Conservation (phyloP, 2,329 filamentous ascomycete species). For the Stenocarpella maydis region DNA sequence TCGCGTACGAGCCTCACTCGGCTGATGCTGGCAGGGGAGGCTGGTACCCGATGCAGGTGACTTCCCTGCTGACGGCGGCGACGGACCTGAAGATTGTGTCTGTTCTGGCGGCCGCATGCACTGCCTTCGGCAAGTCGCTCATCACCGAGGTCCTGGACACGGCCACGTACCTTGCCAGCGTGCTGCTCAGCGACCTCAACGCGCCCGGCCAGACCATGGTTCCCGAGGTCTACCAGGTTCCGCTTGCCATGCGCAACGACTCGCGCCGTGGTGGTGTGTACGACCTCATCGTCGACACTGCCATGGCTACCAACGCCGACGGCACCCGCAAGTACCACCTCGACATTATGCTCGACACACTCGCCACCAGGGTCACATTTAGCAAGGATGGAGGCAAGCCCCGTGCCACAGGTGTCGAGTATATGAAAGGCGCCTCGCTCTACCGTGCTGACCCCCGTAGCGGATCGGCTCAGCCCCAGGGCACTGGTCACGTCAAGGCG, state of each 20-base stretch:
- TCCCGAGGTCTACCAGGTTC: constrained; percentile 61
- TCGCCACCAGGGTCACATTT: constrained; percentile 38
- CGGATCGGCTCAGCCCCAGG: not conserved
- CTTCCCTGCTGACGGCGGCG: constrained; percentile 59
- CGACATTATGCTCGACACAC: constrained; percentile 47
- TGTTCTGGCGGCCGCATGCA: constrained; percentile 57
- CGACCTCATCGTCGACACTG: constrained; percentile 49
- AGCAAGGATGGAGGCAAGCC: constrained; percentile 32
- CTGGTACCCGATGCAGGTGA: constrained; percentile 61
- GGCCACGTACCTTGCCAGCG: constrained; percentile 26
- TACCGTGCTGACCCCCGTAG: constrained; percentile 37
- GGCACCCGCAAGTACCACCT: constrained; percentile 49
- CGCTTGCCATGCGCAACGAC: constrained; percentile 52
- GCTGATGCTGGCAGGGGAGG: constrained; percentile 64
- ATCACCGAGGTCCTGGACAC: constrained; percentile 28
- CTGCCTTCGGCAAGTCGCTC: constrained; percentile 31
- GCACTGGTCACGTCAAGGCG: constrained; percentile 16
- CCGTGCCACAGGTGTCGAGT: constrained; percentile 37
- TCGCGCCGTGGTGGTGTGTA: constrained; percentile 47
- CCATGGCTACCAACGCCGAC: constrained; percentile 44
- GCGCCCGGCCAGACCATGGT: constrained; percentile 51
- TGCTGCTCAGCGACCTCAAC: constrained; percentile 33
- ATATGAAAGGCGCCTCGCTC: constrained; percentile 35
- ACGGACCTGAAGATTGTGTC: constrained; percentile 61
- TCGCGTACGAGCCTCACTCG: constrained; percentile 51